These are phyloP conservation scores for Delitschia confertaspora DNA, from an alignment of 495 filamentous ascomycete species.

Conservation along the genomic window DNA sequence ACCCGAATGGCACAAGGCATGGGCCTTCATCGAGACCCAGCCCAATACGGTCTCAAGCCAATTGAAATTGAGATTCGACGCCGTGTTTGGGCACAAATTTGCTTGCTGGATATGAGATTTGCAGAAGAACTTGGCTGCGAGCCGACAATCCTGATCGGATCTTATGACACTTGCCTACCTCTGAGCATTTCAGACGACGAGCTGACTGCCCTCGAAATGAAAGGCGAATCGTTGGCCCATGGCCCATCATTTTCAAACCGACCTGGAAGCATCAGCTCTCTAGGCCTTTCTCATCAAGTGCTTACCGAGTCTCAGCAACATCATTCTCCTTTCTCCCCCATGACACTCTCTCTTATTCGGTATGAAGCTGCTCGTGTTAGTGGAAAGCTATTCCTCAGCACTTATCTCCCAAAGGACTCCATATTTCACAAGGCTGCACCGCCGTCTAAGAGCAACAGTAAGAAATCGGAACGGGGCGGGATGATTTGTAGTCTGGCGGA, in stretches of 20 bases:
- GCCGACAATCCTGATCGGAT: slow-evolving; percentile 6
- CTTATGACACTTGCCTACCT: slow-evolving; percentile 19
- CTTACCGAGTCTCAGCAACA: slow-evolving; percentile 10
- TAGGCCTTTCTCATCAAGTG: slow-evolving; percentile 7
- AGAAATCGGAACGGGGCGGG: too few species aligned
- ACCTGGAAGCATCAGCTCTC: too few species aligned
- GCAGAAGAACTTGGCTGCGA: slow-evolving; percentile 20
- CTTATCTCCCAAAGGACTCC: slow-evolving; percentile 7
- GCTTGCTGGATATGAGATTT: slow-evolving; percentile 16
- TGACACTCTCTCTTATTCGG: slow-evolving; percentile 12
- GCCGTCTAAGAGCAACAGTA: slow-evolving; percentile 1
- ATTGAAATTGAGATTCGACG: slow-evolving; percentile 18
- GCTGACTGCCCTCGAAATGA: slow-evolving; percentile 10
- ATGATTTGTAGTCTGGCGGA: too few species aligned
- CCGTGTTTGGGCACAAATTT: slow-evolving; percentile 21
- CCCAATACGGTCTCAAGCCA: slow-evolving; percentile 8
- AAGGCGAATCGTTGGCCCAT: not conserved
- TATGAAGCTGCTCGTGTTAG: slow-evolving; percentile 11
- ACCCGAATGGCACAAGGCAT: slow-evolving; percentile 15
- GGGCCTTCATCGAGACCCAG: slow-evolving; percentile 16
- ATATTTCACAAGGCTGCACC: not conserved
- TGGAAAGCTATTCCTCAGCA: slow-evolving; percentile 1
- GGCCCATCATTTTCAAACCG: slow-evolving; percentile 4
- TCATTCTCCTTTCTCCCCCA: slow-evolving; percentile 13
- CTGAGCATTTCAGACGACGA: slow-evolving; percentile 14